Base-by-base conservation (phyloP, 2,329 filamentous ascomycete species). In the Calonectria pseudoreteaudii region DNA sequence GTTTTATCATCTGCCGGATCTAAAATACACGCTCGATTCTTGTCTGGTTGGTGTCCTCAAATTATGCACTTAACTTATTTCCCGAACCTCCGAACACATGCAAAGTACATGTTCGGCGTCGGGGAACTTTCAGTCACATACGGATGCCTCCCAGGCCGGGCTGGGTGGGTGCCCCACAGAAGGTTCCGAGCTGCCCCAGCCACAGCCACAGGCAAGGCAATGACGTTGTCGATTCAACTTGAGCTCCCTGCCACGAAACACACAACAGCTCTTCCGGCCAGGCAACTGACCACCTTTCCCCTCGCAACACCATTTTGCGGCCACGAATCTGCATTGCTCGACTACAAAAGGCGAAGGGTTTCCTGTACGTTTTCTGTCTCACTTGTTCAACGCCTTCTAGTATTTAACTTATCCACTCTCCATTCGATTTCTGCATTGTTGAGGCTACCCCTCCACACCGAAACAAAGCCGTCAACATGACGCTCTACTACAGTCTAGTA, bases 401-500 rank as follows among this genome's bases (percentile, higher is more conserved):
- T 65, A 28, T 71, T 41, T 13, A 31, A 36, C 58, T 71, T 44
- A 28, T 50, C 20, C 28, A 60, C 41, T 38, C 20, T 41, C n/a
- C 50, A 49, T 36, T 34, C 26, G 18, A 72, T 68, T 75, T 23
- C 44, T 68, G 65, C 52, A 26, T 36, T 30, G 49, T 49, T 69
- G 70, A 73, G 6, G 67, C 73, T 76, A 77, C 78, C 78, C 77
- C 79, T 78, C 79, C 70, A 72, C 71, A 75, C 78, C 77, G 74
- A 78, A 73, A 73, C 71, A 74, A 75, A 62, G 62, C 78, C 76
- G 80, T 82, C 84, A 89, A 81, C 69, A 90, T 90, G 89, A 90
- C 89, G 84, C 89, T 90, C 82, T 90, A 90, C 86, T 90, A 90
- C 84, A 89, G 86, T 73, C 84, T 90, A 75, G 88, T 90, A 84